phyloP scores from a whole-genome alignment of 2,329 filamentous ascomycete species.

The Drechslerella coelobrocha region DNA sequence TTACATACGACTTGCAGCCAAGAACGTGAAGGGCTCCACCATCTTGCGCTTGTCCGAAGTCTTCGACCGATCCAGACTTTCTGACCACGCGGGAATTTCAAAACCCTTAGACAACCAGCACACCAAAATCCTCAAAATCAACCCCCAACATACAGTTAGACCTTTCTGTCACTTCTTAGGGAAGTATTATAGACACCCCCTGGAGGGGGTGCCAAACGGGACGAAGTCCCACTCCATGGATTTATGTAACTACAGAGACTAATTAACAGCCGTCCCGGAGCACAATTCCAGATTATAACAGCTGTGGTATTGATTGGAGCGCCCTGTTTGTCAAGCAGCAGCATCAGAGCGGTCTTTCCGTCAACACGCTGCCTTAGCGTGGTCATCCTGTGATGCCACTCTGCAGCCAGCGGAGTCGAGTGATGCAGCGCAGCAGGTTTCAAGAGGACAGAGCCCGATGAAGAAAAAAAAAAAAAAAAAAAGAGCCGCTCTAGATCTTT shows the following conservation, averaged over 20 bases:
- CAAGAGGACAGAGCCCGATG: constrained; percentile 29
- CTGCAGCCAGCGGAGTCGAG: constrained; percentile 1
- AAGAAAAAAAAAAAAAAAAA: constrained; percentile 1
- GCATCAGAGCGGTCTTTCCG: constrained; percentile 5
- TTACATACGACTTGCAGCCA: neutral
- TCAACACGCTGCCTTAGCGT: constrained; percentile 14
- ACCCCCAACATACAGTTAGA: neutral
- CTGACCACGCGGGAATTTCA: neutral
- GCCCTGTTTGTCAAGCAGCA: constrained; percentile 2
- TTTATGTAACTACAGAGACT: neutral
- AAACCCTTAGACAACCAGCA: constrained; percentile 1
- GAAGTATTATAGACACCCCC: constrained; percentile 20
- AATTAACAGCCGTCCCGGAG: neutral
- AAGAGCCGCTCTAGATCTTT: constrained; percentile 12
- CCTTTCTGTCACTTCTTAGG: neutral
- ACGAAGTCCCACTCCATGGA: neutral
- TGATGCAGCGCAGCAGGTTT: constrained; percentile 13
- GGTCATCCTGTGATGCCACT: constrained; percentile 1
- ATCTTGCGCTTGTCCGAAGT: neutral
- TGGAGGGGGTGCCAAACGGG: neutral
- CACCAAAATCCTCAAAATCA: constrained; percentile 16
- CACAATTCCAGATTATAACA: neutral
- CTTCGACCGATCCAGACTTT: neutral
- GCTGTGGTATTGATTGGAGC: neutral
- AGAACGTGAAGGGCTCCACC: neutral